Base-by-base conservation (phyloP, 805 yeast genomes). In the Metschnikowia baotianmanensis region DNA sequence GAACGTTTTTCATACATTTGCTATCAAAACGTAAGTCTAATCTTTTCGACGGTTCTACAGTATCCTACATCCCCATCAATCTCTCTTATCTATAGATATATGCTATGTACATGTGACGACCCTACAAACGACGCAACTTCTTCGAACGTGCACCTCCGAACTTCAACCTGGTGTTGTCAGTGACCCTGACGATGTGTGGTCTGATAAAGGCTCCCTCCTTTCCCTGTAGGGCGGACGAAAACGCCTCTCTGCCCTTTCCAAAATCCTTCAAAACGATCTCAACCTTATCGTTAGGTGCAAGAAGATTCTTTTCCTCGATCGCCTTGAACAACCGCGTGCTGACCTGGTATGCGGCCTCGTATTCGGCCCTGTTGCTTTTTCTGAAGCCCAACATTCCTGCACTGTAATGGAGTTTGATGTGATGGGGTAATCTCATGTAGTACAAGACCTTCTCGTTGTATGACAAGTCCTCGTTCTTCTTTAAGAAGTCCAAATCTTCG, bases 141-240 rank as follows among this genome's bases (percentile, higher is more conserved):
- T 91, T 95, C 16, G 96, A 74, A 55, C 93, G 79, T 34, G 78
- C 83, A 72, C 98, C 98, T 72, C 99, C 99, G 57, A 87, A 87
- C 64, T 86, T 84, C 70, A 91, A 74, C 43, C 77, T 77, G 5
- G 99, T 88, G 50, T 76, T 73, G 56, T 91, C 98, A 35, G 84
- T 75, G 23, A 91, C 67, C 55, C 89, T 78, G 24, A 76, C 74
- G 27, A 93, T 76, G 40, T 76, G 71, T n/a, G 75, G 73, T 57
- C 87, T 77, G 28, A 93, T 70, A 23, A 70, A 63, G 30, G 73
- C 65, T 38, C 97, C 97, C 69, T 91, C 98, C 59, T 85, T 86
- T 53, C 97, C 96, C 54, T 78, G 78, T 50, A 91, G 74, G 2
- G 95, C 96, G 38, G 81, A 82, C 41, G 80, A 67, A 51, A 93